Base-by-base conservation (phyloP, 768 basidiomycete genomes). In the Infundibulicybe gibba region DNA sequence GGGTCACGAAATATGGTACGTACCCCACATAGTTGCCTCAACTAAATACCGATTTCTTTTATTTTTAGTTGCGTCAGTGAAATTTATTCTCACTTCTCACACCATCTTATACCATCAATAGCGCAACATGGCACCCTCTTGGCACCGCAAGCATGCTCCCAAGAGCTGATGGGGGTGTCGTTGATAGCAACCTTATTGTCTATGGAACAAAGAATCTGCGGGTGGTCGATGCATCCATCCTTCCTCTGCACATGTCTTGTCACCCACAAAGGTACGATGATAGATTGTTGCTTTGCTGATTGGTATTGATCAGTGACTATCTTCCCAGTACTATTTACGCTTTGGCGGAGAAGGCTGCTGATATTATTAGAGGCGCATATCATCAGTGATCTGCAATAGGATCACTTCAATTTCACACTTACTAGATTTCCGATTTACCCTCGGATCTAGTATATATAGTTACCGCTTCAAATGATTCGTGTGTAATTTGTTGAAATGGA, bases 91-190 rank as follows among this genome's bases (percentile, higher is more conserved):
- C 19, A 42, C 13, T 8, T 12, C 19, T 16, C 15, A 4, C 37
- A 17, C n/a, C 3, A 25, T 8, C 43, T 38, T 32, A 40, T 25
- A 25, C 4, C 13, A 19, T 17, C 15, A 10, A 30, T 37, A 42
- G 17, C 41, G 14, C 5, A 34, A 32, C 25, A 37, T 43, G 33
- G 25, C 63, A 66, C 32, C 54, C 70, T 15, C 54, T 65, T 30
- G 68, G 67, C n/a, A 62, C 70, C 1, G 66, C 66, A 44, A 66
- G 68, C 6, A 67, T 76, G 61, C 57, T 75, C 37, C 74, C 72
- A 12, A 50, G 48, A 31, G 63, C 39, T 2, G 51, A 60, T 31
- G 48, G 48, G 25, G 59, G 57, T 2, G 60, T 61, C 15, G 59
- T 61, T 11, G 55, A 55, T 35, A 40, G 52, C 21, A 43, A 51